Base-by-base conservation (phyloP, 83 land plant species). In the Thuja plicata region DNA sequence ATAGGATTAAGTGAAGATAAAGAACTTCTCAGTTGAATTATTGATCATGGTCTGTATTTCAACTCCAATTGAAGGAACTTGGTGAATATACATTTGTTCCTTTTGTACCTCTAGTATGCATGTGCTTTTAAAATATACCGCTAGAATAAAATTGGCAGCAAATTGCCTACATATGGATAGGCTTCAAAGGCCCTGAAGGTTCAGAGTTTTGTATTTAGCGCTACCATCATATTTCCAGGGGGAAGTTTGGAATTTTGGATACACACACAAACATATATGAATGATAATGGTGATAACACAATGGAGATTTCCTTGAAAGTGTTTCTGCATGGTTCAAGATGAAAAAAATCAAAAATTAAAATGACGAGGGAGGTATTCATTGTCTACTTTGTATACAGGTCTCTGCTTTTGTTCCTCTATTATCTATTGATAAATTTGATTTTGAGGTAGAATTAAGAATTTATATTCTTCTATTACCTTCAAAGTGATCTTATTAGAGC, bases 381-480 rank as follows among this genome's bases (percentile, higher is more conserved):
- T 73, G 24, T 73, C 15, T 73, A 73, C 77, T 73, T 73, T 32
- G 77, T 73, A 32, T 32, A 73, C 77, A 73, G 77, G 77, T 73
- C 35, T 73, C 77, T 73, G 77, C 77, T 73, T 73, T 37, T 8
- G 77, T 73, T 30, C 77, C 77, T 73, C 35, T 73, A 37, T 73
- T 30, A 73, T 73, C 77, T 73, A 73, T n/a, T 73, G 77, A 73
- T 73, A 73, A 11, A 73, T 73, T 73, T 73, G 35, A 73, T 73
- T 73, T 73, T 73, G 77, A 73, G 77, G 77, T 37, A 73, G 77
- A 73, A 35, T 73, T 60, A 60, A 21, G 66, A 13, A n/a, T n/a
- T 73, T 73, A 73, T 73, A 73, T 73, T 73, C 77, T n/a, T 73
- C 77, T 30, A 32, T 73, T 73, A 73, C 77, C 77, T 73, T 73